Evolutionary conservation across 352 stramenopile genomes (phyloP), one percentile per base, ranked within the genome.

Genomic region (Phytophthora pini): DNA sequence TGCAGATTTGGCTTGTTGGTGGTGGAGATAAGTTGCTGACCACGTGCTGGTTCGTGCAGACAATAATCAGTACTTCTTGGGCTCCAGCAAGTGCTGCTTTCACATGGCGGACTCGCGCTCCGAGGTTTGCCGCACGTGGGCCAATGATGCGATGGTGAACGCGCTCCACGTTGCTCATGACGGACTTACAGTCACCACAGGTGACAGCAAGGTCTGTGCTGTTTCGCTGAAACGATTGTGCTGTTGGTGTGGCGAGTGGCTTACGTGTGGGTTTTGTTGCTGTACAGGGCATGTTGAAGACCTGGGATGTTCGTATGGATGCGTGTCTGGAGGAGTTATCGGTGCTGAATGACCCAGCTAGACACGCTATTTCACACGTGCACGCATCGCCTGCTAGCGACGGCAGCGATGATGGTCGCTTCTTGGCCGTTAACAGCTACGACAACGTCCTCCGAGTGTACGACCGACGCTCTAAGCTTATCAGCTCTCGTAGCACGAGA

Each of bases 361-460:
- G 74, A 54, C 88, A 96, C 54, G 84, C 88, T 6, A 96, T 96
- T 55, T 93, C 84, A 27, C 88, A 96, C 44, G 70, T 94, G 24
- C 88, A 94, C 44, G 88, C 84, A 11, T 96, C 88, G 6, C 87
- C 87, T 15, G 79, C 76, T 2, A 80, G 76, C 45, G 87, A 93
- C 27, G 83, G 80, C 6, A 60, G 74, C 7, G 85, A 97, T 51
- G 86, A 94, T 36, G 86, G 88, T 0, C 84, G 87, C 13, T 94
- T 95, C 70, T 71, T 97, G 22, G 87, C 83, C 0, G 84, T 81
- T 6, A 97, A 97, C 71, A 93, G 87, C 68, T 97, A 97, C 55
- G 87, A 97, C 79, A 97, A 97, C 56, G 82, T 97, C 20, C 46
- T 97, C 53, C 89, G 89, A 59, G 87, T 97, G 29, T 97, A 97